Evolutionary conservation across 441 rosid species (phyloP).

Genomic region (Euphorbia celastroides): DNA sequence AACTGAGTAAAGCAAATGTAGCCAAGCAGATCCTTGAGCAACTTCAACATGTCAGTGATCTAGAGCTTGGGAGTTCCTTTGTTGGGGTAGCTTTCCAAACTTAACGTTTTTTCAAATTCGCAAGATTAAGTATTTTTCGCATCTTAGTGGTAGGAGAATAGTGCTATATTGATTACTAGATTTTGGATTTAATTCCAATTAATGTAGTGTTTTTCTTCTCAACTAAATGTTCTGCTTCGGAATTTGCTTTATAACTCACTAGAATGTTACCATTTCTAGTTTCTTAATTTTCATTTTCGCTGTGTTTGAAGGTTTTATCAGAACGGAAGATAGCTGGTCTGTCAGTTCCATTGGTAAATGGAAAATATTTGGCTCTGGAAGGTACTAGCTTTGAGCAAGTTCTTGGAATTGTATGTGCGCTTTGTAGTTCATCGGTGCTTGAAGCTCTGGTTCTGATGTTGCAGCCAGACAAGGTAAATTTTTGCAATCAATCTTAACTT

Average conservation of each 20-base stretch:
- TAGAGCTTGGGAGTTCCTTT: not conserved
- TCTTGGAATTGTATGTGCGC: not conserved
- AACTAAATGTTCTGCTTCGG: too few species aligned
- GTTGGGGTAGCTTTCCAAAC: not conserved
- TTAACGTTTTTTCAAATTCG: not conserved
- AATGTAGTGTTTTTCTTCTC: too few species aligned
- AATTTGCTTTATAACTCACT: too few species aligned
- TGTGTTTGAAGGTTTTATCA: not conserved
- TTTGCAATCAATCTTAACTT: not conserved
- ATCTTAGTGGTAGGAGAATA: not conserved
- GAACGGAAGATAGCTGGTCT: not conserved
- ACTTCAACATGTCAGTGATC: not conserved
- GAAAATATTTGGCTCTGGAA: not conserved
- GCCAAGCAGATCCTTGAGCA: not conserved
- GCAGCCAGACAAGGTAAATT: not conserved
- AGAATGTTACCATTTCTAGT: too few species aligned
- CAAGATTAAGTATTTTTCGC: not conserved
- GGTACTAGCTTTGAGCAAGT: too few species aligned
- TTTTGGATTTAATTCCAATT: not conserved
- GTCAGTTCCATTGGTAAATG: not conserved
- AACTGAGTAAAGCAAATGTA: not conserved
- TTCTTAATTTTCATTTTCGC: not conserved
- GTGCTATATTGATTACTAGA: not conserved
- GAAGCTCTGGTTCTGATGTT: not conserved
- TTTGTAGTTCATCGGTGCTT: not conserved